phyloP scores from a whole-genome alignment of 768 basidiomycete species.

The Suillus spraguei region DNA sequence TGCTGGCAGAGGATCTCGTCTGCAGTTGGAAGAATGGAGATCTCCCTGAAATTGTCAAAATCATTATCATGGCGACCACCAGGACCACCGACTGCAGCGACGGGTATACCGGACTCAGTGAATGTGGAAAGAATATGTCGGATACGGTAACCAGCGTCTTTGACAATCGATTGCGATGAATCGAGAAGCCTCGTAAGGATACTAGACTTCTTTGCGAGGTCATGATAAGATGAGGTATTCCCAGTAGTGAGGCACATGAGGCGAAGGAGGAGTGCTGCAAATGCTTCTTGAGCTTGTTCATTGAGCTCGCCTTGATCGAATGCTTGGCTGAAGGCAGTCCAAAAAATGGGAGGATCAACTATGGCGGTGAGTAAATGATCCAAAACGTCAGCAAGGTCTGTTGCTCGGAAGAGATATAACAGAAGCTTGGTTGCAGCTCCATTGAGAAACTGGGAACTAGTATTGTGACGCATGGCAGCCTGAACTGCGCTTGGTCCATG shows the following conservation, averaged over 20 bases:
- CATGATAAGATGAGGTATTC: constrained; percentile 38
- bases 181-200: constrained; percentile 29
- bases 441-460: constrained; percentile 44
- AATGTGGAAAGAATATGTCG: constrained; percentile 39
- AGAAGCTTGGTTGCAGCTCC: constrained; percentile 40
- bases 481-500: constrained; percentile 43
- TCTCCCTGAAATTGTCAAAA: constrained; percentile 57
- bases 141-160: constrained; percentile 39
- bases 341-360: constrained; percentile 55
- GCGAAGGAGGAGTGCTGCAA: constrained; percentile 54
- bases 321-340: constrained; percentile 39
- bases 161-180: constrained; percentile 30
- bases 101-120: constrained; percentile 18
- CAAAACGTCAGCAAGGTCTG: constrained; percentile 44
- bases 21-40: constrained; percentile 65
- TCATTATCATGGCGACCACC: constrained; percentile 78
- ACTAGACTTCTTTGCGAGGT: constrained; percentile 35
- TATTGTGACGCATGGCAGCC: constrained; percentile 42
- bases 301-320: constrained; percentile 37
- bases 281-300: constrained; percentile 37
- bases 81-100: constrained; percentile 35
- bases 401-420: constrained; percentile 40
- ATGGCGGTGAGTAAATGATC: constrained; percentile 41
- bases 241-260: constrained; percentile 44
- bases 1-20: constrained; percentile 53